These are phyloP conservation scores for Suillus lakei DNA, from an alignment of 768 basidiomycete genomes.

Conservation along the genomic window DNA sequence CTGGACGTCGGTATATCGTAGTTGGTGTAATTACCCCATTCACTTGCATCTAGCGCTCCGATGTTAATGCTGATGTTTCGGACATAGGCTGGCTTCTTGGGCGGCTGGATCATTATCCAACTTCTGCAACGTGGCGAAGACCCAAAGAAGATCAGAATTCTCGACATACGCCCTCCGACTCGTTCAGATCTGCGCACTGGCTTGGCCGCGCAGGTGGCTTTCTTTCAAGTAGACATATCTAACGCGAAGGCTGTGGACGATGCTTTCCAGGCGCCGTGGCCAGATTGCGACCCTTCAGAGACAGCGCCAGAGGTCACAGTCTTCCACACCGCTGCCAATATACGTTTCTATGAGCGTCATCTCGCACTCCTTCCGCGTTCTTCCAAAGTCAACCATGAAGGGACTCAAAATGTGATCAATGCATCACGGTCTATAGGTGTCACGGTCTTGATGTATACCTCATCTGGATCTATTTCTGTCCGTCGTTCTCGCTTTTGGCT, in stretches of 20 bases:
- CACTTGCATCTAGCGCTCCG: background rate
- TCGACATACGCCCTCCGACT: slow-evolving; percentile 68
- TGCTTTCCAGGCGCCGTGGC: slow-evolving; percentile 73
- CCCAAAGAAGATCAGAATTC: slow-evolving; percentile 61
- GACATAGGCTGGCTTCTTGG: slow-evolving; percentile 70
- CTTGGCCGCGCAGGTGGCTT: slow-evolving; percentile 55
- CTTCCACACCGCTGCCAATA: slow-evolving; percentile 79
- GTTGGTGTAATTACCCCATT: slow-evolving; percentile 59
- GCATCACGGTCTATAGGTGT: slow-evolving; percentile 61
- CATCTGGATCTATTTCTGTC: slow-evolving; percentile 69
- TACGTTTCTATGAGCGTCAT: slow-evolving; percentile 77
- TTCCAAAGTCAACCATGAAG: slow-evolving; percentile 64
- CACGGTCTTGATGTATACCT: slow-evolving; percentile 67
- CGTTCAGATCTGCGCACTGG: slow-evolving; percentile 62
- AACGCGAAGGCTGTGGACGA: slow-evolving; percentile 55
- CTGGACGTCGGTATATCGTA: slow-evolving; percentile 76
- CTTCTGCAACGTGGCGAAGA: slow-evolving; percentile 75
- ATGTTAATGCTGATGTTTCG: slow-evolving; percentile 3
- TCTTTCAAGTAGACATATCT: slow-evolving; percentile 62
- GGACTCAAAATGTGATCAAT: slow-evolving; percentile 69
- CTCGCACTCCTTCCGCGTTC: slow-evolving; percentile 55
- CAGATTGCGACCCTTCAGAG: slow-evolving; percentile 27
- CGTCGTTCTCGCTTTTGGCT: slow-evolving; percentile 63
- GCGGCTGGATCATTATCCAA: slow-evolving; percentile 77
- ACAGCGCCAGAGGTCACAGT: slow-evolving; percentile 53